These are phyloP conservation scores for Phytophthora melonis DNA, from an alignment of 352 stramenopile species.

Conservation along the genomic window DNA sequence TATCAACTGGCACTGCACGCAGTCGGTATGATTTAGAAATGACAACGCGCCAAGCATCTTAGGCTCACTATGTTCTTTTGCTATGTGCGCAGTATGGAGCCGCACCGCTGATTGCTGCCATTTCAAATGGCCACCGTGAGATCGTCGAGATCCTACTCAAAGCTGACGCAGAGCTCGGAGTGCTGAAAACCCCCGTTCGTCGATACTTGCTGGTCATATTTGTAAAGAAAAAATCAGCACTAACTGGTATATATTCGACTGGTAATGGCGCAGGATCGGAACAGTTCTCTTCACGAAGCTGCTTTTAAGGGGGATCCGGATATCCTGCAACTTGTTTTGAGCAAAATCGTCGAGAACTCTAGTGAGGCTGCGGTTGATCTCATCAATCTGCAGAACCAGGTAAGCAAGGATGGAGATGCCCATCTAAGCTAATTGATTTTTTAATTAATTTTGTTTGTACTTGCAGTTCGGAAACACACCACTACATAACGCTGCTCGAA, in stretches of 20 bases:
- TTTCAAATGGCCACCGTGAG: constrained; percentile 65
- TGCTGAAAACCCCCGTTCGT: constrained; percentile 73
- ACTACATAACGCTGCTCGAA: constrained; percentile 75
- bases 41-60: background rate
- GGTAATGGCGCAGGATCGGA: constrained; percentile 59
- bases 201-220: background rate
- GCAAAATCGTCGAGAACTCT: constrained; percentile 57
- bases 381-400: constrained; percentile 72
- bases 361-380: constrained; percentile 48
- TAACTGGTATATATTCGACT: background rate
- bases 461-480: constrained; percentile 82
- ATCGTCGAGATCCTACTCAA: constrained; percentile 66
- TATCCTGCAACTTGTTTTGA: constrained; percentile 62
- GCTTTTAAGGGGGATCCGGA: constrained; percentile 59
- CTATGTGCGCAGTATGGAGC: constrained; percentile 63
- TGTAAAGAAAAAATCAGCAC: background rate
- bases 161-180: constrained; percentile 66
- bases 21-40: constrained; percentile 46
- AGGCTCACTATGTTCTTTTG: background rate
- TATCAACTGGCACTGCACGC: constrained; percentile 79
- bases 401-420: constrained; percentile 10
- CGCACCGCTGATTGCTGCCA: constrained; percentile 74
- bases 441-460: background rate
- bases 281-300: constrained; percentile 80
- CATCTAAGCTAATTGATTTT: background rate